Evolutionary conservation across 1,284 basidiomycete genomes (phyloP), one percentile per base, ranked within the genome.

Genomic region (Schizophyllum amplum): DNA sequence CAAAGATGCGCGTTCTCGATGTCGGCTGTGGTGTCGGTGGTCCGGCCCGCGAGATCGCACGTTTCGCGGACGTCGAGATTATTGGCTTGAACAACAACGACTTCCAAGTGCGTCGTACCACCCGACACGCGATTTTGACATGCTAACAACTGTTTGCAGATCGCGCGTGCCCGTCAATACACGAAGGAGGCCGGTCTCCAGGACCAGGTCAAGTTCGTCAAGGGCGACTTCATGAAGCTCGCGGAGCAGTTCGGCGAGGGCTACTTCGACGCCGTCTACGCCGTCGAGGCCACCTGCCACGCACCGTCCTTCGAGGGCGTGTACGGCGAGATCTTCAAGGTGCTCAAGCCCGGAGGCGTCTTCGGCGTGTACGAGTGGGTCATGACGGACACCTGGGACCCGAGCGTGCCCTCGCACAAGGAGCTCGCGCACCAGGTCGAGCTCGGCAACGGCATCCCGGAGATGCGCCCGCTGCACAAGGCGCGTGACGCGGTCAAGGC

Each of bases 311-410:
- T 90, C 79, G 95, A 98, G 69, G 95, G 94, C 61, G 91, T 98
- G 47, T 99, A 99, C 68, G 85, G 87, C 48, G 85, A 99, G 75
- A 97, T 99, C 69, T 83, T 84, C 72, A 92, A 92, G 75, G 90
- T 98, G 24, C 82, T 99, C 68, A 99, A 99, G 79, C 96, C 96
- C 5, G 96, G 95, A 76, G 96, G 96, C 65, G 79, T 91, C 47
- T 98, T 98, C 71, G 95, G 94, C 69, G 88, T 98, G 50, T 98
- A 98, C 75, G 96, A 98, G 71, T 99, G 96, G 96, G 90, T 87
- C 74, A 98, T 99, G 95, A 98, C 96, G 52, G 95, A 98, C 71
- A 72, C 72, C 9, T 99, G 93, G 90, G 92, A 99, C 71, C 80
- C 91, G 1, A 84, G 86, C 13, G 90, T 82, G 71, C 90, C 94